phyloP scores from a whole-genome alignment of 257 asterid species.

The Capsicum pubescens region DNA sequence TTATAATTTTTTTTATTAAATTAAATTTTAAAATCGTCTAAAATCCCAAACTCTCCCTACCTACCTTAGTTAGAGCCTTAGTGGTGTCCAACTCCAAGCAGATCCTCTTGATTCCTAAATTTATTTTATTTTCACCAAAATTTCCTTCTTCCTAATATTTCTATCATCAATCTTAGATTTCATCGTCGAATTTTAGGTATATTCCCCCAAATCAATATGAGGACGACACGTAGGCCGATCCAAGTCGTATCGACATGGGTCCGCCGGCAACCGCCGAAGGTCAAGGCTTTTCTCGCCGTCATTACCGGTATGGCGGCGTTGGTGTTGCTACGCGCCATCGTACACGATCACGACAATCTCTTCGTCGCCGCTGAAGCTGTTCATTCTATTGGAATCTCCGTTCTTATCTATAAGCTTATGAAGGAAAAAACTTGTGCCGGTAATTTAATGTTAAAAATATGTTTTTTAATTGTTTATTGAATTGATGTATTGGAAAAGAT shows the following conservation, averaged over 20 bases:
- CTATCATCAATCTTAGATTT: not conserved
- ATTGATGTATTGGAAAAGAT: not conserved
- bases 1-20: no score
- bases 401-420: slow-evolving; percentile 73
- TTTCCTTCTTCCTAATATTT: not conserved
- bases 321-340: slow-evolving; percentile 67
- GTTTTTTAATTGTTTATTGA: not conserved
- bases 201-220: slow-evolving; percentile 40
- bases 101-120: not conserved
- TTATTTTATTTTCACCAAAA: not conserved
- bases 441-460: slow-evolving; percentile 11
- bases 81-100: not conserved
- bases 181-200: not conserved
- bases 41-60: no score
- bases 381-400: slow-evolving; percentile 74
- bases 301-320: slow-evolving; percentile 70
- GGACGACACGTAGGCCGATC: slow-evolving; percentile 66
- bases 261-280: slow-evolving; percentile 86
- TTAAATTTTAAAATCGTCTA: no score
- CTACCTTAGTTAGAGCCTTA: not conserved
- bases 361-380: slow-evolving; percentile 83
- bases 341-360: slow-evolving; percentile 78
- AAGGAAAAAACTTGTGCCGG: slow-evolving; percentile 85
- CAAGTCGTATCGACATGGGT: slow-evolving; percentile 68
- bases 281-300: slow-evolving; percentile 76